Conservation (phyloP, 495 filamentous ascomycete genomes). For the Talaromyces adpressus region DNA sequence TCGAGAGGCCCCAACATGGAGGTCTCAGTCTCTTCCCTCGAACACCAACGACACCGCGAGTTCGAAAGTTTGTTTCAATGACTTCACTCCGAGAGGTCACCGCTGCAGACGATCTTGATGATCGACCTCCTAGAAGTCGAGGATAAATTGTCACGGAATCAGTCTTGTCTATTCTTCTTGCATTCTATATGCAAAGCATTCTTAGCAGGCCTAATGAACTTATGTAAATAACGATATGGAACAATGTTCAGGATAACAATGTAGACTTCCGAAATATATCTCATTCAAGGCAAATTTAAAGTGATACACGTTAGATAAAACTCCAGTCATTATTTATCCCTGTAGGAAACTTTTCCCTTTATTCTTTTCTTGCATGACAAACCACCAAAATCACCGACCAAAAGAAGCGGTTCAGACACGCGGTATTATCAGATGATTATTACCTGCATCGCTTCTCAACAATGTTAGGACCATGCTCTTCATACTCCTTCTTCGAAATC, state of each 20-base stretch:
- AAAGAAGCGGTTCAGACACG: background rate
- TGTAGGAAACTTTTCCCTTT: background rate
- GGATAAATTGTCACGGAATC: background rate
- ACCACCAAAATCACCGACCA: background rate
- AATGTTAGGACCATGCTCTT: slow-evolving; percentile 51
- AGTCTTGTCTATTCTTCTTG: background rate
- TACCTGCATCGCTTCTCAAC: slow-evolving; percentile 57
- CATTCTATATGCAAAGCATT: background rate
- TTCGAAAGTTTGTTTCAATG: background rate
- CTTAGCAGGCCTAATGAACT: background rate
- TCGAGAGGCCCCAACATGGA: background rate
- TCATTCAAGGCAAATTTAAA: background rate
- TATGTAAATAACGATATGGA: background rate
- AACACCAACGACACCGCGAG: background rate
- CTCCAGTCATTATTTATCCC: background rate
- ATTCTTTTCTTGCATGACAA: background rate
- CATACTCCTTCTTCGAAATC: slow-evolving; percentile 70
- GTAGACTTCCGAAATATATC: background rate
- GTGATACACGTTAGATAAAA: slow-evolving; percentile 1
- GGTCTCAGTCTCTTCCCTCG: background rate
- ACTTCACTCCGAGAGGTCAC: background rate
- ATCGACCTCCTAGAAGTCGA: background rate
- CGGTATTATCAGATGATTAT: slow-evolving; percentile 10
- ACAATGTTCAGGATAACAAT: background rate
- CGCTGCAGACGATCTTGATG: background rate